Base-by-base conservation (phyloP, 148 eudicot species). In the Oxyria digyna region DNA sequence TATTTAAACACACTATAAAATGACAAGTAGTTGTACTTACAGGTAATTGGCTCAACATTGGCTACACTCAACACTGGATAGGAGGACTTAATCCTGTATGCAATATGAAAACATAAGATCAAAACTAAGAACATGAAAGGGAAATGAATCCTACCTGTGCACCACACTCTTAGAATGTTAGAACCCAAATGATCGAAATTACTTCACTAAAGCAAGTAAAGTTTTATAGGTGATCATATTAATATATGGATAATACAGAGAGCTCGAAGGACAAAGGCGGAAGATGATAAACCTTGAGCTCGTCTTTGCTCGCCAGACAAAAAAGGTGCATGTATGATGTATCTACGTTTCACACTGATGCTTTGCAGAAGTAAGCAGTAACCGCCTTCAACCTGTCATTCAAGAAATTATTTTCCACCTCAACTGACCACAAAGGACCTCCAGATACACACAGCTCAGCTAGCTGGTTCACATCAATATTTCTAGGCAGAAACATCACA, bases 401-500 rank as follows among this genome's bases (percentile, higher is more conserved):
- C 68, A 91, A 80, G 81, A 72, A 90, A 83, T 94, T 94, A 75
- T 74, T 88, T 74, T 94, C 99, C 54, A 94, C 99, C 84, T 94
- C 93, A 12, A 94, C 80, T 65, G 90, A 86, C 98, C 97, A 94
- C 50, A 91, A 87, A 70, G 92, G 84, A 57, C 74, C 71, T n/a
- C 72, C 83, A 31, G 96, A 85, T 15, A 90, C 69, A 59, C 89
- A 72, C 41, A 94, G 67, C 83, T 88, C 96, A 0, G 96, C 98
- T 71, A 94, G 72, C 72, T 94, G 92, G 67, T 77, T 80, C 71
- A 94, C 10, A 77, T 90, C 79, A 27, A 88, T 87, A 73, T 87
- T 94, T 79, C 89, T 88, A 26, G 98, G 98, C 69, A 94, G 87
- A 82, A 94, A 94, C 97, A 94, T 88, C 49, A 88, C 86, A 55